phyloP scores from a whole-genome alignment of 2,329 filamentous ascomycete species.

The Elsinoe perseae region DNA sequence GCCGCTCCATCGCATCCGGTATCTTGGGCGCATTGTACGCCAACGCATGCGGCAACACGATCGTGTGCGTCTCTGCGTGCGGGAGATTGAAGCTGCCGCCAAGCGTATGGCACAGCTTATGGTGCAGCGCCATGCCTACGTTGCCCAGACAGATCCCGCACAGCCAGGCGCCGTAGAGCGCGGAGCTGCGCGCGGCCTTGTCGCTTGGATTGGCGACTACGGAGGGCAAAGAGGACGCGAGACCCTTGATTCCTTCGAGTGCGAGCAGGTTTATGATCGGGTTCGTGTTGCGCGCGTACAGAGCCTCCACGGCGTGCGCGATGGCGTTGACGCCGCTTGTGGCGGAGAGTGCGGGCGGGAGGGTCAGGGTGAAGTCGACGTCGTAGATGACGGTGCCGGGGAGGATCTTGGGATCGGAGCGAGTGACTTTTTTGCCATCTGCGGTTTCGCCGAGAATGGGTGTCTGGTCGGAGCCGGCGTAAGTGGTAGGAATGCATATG shows the following conservation, averaged over 20 bases:
- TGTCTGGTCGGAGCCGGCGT: constrained; percentile 49
- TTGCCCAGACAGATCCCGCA: constrained; percentile 54
- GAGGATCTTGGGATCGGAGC: constrained; percentile 51
- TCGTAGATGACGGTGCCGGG: constrained; percentile 58
- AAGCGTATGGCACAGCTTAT: constrained; percentile 60
- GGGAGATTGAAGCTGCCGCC: constrained; percentile 57
- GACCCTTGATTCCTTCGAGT: constrained; percentile 47
- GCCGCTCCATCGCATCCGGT: constrained; percentile 44
- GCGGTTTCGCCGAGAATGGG: constrained; percentile 56
- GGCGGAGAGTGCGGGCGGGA: constrained; percentile 47
- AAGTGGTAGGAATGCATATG: constrained; percentile 32
- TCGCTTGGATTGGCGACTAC: constrained; percentile 43
- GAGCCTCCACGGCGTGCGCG: constrained; percentile 55
- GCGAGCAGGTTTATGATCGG: constrained; percentile 53
- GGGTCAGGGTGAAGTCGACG: constrained; percentile 53
- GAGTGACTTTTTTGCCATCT: constrained; percentile 51
- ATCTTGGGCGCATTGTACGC: constrained; percentile 54
- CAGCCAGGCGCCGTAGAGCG: constrained; percentile 58
- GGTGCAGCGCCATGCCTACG: constrained; percentile 57
- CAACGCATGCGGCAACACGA: constrained; percentile 55
- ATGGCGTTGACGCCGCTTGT: constrained; percentile 59
- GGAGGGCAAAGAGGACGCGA: constrained; percentile 47
- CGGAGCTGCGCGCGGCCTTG: constrained; percentile 42
- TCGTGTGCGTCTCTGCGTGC: constrained; percentile 58
- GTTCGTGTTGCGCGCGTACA: constrained; percentile 56